Evolutionary conservation across 345 rosid species (phyloP).

Genomic region (Citrus glauca): DNA sequence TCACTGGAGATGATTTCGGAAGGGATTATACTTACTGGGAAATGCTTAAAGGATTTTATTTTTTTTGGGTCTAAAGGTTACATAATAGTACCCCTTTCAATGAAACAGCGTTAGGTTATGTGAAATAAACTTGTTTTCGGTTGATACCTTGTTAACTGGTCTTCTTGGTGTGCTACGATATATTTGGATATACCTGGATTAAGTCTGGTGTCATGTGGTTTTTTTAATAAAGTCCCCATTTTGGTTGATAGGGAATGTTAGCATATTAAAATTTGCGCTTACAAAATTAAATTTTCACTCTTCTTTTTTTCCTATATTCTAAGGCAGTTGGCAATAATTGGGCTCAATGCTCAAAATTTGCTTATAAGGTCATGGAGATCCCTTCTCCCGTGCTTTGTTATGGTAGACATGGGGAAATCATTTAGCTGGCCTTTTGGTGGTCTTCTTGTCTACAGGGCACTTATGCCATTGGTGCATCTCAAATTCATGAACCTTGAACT

Average conservation of each 20-base stretch:
- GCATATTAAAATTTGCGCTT: not conserved
- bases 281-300: not conserved
- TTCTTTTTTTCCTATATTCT: not conserved
- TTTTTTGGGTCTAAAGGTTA: not conserved
- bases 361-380: not conserved
- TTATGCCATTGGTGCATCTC: not conserved
- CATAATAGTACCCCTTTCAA: too few relatives aligned
- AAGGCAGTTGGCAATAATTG: not conserved
- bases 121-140: not conserved
- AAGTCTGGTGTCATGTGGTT: not conserved
- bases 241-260: not conserved
- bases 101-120: not conserved
- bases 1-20: not conserved
- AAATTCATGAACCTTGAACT: constrained; percentile 4
- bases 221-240: not conserved
- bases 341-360: not conserved
- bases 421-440: not conserved
- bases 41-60: not conserved
- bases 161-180: not conserved
- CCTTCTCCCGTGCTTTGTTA: not conserved
- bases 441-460: not conserved
- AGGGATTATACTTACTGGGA: not conserved
- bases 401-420: not conserved
- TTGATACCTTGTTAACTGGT: not conserved
- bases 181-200: not conserved